Percentiles rank a stretch among this genome's conserved stretches.
Conservation (phyloP, 2,329 filamentous ascomycete genomes). For the Coniella lustricola region DNA sequence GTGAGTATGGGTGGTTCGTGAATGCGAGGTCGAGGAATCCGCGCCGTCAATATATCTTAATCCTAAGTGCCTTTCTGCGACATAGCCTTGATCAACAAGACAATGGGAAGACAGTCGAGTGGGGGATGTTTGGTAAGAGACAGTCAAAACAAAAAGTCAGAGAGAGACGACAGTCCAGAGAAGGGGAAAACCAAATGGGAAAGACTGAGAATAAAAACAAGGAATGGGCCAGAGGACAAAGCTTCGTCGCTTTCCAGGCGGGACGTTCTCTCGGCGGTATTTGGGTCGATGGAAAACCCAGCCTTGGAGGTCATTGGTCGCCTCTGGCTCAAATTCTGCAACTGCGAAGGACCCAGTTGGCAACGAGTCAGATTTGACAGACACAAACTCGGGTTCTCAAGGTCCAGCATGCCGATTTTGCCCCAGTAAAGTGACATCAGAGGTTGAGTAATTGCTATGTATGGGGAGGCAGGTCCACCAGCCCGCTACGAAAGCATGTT, state of each 20-base stretch:
- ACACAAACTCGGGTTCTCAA: not conserved
- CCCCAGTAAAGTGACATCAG: slow-evolving; percentile 5
- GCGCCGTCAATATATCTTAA: no score
- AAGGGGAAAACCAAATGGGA: no score
- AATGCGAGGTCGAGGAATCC: no score
- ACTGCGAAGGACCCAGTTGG: not conserved
- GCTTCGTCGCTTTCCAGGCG: no score
- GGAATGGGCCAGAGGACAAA: no score
- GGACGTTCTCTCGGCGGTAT: not conserved
- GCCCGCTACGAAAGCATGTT: not conserved
- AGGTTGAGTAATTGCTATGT: not conserved
- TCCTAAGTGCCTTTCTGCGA: no score
- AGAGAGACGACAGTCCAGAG: no score
- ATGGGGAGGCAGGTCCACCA: not conserved
- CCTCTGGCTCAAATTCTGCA: slow-evolving; percentile 1
- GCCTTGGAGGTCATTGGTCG: not conserved
- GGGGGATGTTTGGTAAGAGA: no score
- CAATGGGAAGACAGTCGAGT: no score
- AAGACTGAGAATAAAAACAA: not conserved
- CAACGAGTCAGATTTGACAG: slow-evolving; percentile 2
- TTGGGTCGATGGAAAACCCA: not conserved
- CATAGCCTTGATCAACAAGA: no score
- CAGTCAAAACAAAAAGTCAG: no score
- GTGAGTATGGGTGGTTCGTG: not conserved
- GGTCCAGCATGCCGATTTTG: not conserved